Conservation (phyloP, 768 basidiomycete genomes). For the Auricularia heimuer region DNA sequence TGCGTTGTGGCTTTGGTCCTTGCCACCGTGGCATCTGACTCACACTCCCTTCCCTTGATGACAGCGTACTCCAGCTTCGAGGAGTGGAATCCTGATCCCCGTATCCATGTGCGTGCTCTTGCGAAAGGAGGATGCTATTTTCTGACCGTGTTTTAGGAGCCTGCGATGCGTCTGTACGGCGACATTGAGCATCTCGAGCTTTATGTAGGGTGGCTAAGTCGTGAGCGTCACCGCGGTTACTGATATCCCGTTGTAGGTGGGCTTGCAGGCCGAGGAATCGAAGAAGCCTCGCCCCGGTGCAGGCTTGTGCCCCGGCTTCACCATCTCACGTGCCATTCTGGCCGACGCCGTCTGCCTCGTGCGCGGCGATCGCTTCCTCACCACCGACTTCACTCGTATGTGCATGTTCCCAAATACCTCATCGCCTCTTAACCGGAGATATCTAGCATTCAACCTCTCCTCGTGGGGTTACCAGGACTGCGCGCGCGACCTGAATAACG, state of each 20-base stretch:
- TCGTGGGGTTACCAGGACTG: constrained; percentile 81
- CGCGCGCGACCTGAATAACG: constrained; percentile 59
- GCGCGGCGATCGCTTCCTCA: constrained; percentile 76
- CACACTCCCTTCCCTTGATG: constrained; percentile 10
- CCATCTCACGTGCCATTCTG: constrained; percentile 76
- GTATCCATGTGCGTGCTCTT: constrained; percentile 35
- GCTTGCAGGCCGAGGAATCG: constrained; percentile 26
- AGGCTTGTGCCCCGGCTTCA: constrained; percentile 84
- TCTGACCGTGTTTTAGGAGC: constrained; percentile 17
- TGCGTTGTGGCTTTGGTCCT: constrained; percentile 22
- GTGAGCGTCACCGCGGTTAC: too few relatives aligned
- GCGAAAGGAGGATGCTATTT: not conserved
- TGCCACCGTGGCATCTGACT: not conserved
- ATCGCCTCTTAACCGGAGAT: not conserved
- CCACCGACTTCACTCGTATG: constrained; percentile 61
- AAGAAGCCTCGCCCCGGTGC: constrained; percentile 71
- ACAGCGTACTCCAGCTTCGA: constrained; percentile 58
- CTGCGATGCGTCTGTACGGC: constrained; percentile 65
- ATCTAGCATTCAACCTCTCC: constrained; percentile 53
- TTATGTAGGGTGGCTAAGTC: too few relatives aligned
- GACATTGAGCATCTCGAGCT: constrained; percentile 69
- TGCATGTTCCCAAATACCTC: not conserved
- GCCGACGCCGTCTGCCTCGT: constrained; percentile 81
- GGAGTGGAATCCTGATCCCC: constrained; percentile 72
- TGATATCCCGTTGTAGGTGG: constrained; percentile 31